These are phyloP conservation scores for Crithidia sp. DNA, from an alignment of 208 protist genomes.

Conservation along the genomic window DNA sequence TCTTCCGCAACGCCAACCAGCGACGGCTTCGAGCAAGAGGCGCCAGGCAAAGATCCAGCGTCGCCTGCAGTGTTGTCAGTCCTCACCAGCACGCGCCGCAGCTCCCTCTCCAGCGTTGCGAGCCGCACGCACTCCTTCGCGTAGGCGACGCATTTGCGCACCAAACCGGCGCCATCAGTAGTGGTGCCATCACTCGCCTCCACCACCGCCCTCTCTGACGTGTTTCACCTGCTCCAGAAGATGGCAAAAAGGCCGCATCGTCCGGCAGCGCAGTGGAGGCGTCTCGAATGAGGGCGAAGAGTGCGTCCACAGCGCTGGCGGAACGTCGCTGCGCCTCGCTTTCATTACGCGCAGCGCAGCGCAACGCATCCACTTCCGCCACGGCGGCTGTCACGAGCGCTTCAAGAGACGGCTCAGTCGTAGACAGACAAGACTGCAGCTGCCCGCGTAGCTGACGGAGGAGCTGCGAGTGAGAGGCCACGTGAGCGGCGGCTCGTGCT, in stretches of 20 bases:
- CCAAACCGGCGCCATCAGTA: neutral
- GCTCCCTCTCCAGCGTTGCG: neutral
- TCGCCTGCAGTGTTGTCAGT: neutral
- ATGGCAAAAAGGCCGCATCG: slow-evolving; percentile 5
- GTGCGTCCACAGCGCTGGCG: neutral
- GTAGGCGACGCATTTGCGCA: slow-evolving; percentile 16
- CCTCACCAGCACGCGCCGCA: slow-evolving; percentile 1
- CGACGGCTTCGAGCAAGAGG: neutral
- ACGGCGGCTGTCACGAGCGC: slow-evolving; percentile 7
- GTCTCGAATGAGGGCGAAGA: slow-evolving; percentile 1
- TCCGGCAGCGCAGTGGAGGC: slow-evolving; percentile 8
- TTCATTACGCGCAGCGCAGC: neutral
- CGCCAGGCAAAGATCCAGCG: neutral
- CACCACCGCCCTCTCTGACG: neutral
- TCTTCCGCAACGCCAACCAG: neutral
- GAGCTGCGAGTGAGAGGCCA: neutral
- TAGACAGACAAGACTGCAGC: slow-evolving; percentile 22
- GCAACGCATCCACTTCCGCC: slow-evolving; percentile 6
- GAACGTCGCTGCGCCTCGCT: neutral
- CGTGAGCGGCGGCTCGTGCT: neutral
- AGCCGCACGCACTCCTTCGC: slow-evolving; percentile 22
- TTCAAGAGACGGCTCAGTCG: neutral
- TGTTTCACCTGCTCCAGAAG: neutral
- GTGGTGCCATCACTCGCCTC: neutral
- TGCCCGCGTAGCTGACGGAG: neutral